phyloP scores from a whole-genome alignment of 192 early-diverging fungal species.

The Coemansia sp. region DNA sequence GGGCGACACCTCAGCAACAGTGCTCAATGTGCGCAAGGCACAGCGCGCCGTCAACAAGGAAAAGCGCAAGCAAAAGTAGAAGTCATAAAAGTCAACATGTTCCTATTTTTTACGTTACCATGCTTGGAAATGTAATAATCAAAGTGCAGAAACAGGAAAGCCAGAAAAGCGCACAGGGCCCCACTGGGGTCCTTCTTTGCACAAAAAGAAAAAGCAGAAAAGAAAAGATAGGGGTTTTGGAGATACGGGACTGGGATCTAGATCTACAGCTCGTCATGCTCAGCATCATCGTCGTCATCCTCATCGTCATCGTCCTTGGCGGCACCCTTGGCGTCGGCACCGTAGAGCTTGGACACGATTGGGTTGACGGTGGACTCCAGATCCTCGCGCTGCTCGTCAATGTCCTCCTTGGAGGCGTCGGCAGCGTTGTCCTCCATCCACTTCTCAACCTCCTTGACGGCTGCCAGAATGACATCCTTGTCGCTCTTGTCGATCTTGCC shows the following conservation, averaged over 20 bases:
- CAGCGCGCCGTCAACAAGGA: slow-evolving; percentile 49
- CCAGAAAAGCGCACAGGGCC: not conserved
- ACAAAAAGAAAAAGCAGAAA: slow-evolving; percentile 3
- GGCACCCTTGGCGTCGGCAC: slow-evolving; percentile 57
- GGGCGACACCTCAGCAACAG: slow-evolving; percentile 39
- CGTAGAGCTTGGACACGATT: slow-evolving; percentile 91
- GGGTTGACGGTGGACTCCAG: slow-evolving; percentile 94
- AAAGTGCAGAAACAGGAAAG: not conserved
- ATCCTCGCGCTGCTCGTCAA: slow-evolving; percentile 95
- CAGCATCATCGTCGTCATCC: slow-evolving; percentile 44
- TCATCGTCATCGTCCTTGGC: slow-evolving; percentile 61
- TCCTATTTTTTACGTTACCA: not conserved
- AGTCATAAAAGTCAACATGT: not conserved
- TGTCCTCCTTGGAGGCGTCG: slow-evolving; percentile 93
- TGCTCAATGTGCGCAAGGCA: slow-evolving; percentile 55
- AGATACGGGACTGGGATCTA: not conserved
- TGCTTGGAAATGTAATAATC: not conserved
- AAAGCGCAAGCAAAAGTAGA: slow-evolving; percentile 38
- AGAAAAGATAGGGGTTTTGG: not conserved
- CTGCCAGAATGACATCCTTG: slow-evolving; percentile 84
- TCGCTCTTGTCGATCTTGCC: slow-evolving; percentile 85
- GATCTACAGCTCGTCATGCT: slow-evolving; percentile 57
- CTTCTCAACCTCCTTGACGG: slow-evolving; percentile 72
- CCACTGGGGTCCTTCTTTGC: not conserved
- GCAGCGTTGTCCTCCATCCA: slow-evolving; percentile 85